Evolutionary conservation across 192 early-diverging fungal genomes (phyloP).

Genomic region (Diversispora epigaea): DNA sequence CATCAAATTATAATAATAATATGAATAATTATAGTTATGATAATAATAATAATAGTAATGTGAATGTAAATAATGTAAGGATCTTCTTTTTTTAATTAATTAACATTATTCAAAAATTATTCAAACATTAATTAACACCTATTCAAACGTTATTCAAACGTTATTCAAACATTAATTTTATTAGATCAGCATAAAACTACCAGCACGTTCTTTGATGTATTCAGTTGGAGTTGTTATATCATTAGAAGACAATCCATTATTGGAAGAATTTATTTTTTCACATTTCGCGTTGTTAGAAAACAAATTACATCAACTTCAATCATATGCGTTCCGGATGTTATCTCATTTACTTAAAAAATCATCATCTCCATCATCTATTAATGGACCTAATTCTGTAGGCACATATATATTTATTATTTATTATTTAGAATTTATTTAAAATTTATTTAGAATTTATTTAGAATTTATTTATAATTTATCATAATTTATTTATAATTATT

Average conservation of each 20-base stretch:
- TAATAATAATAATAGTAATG: too few relatives aligned
- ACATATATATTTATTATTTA: neutral
- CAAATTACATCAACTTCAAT: conserved; percentile 54
- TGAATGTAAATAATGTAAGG: too few relatives aligned
- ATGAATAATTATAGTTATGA: too few relatives aligned
- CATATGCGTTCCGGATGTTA: conserved; percentile 45
- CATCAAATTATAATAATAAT: too few relatives aligned
- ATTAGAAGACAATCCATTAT: conserved; percentile 44
- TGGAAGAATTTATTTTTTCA: conserved; percentile 58
- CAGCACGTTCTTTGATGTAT: conserved; percentile 51
- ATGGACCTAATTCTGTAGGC: conserved; percentile 38
- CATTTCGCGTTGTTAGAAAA: conserved; percentile 61
- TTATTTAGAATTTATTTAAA: neutral
- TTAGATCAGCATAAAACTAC: conserved; percentile 41
- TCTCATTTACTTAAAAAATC: conserved; percentile 15
- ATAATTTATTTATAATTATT: too few relatives aligned
- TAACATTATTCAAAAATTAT: too few relatives aligned
- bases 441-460: neutral
- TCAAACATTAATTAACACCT: too few relatives aligned
- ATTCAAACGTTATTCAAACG: neutral
- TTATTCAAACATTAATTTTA: neutral
- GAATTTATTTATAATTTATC: too few relatives aligned
- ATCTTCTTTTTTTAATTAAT: too few relatives aligned
- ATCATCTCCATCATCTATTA: conserved; percentile 4
- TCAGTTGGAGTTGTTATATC: conserved; percentile 55